These are phyloP conservation scores for Solanum hybrid DNA, from an alignment of 305 asterid species.

Conservation along the genomic window DNA sequence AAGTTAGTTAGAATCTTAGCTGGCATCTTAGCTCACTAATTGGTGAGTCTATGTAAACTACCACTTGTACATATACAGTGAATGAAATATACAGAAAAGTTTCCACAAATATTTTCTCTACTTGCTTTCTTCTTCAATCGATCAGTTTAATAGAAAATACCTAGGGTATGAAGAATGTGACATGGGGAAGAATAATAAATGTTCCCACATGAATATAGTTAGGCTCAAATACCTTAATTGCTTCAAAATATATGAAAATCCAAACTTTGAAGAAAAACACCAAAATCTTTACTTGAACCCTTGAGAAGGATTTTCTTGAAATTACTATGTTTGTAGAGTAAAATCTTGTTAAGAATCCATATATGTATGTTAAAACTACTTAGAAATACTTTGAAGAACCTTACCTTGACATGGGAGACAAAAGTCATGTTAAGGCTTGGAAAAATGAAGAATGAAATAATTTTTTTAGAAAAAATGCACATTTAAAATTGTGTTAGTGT, in stretches of 20 bases:
- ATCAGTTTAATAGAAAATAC: too few relatives aligned
- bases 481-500: not conserved
- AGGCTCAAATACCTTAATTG: not conserved
- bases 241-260: not conserved
- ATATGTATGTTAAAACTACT: not conserved
- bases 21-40: too few relatives aligned
- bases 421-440: not conserved
- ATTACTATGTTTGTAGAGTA: not conserved
- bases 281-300: not conserved
- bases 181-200: too few relatives aligned
- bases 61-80: too few relatives aligned
- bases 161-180: too few relatives aligned
- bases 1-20: too few relatives aligned
- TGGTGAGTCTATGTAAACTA: too few relatives aligned
- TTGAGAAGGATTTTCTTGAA: not conserved
- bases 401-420: not conserved
- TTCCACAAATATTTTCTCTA: too few relatives aligned
- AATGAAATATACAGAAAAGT: too few relatives aligned
- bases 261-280: not conserved
- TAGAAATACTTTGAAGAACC: not conserved
- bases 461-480: not conserved
- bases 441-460: not conserved
- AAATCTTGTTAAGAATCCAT: not conserved
- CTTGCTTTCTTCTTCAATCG: too few relatives aligned
- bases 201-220: not conserved